Conservation (phyloP, 805 yeast genomes). For the Pichia nakasei region DNA sequence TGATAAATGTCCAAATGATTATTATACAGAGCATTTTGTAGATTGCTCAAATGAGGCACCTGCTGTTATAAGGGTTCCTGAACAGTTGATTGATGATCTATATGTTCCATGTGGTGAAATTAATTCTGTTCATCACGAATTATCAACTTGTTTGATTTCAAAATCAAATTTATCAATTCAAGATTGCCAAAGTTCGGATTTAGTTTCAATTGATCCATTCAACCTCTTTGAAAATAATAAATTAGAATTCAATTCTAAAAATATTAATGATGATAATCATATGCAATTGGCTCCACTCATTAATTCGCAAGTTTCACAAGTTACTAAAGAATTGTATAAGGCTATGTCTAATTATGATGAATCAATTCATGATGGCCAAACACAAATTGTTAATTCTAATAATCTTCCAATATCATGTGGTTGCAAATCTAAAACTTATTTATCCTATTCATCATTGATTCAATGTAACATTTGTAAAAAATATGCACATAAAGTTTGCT, state of each 20-base stretch:
- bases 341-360: constrained; percentile 3
- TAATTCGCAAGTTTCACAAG: constrained; percentile 15
- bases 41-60: constrained; percentile 28
- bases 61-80: constrained; percentile 31
- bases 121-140: constrained; percentile 16
- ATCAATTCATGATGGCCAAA: constrained; percentile 3
- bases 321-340: constrained; percentile 16
- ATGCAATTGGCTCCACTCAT: neutral
- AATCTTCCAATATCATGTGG: constrained; percentile 11
- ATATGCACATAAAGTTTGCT: constrained; percentile 17
- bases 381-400: constrained; percentile 6
- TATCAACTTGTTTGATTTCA: constrained; percentile 22
- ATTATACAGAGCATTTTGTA: constrained; percentile 39
- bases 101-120: constrained; percentile 20
- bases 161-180: constrained; percentile 22
- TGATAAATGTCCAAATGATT: constrained; percentile 36
- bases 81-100: constrained; percentile 12
- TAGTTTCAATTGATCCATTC: constrained; percentile 23
- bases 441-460: constrained; percentile 9
- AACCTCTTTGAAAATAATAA: neutral
- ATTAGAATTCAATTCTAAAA: neutral
- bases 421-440: constrained; percentile 12
- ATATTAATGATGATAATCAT: neutral
- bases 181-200: constrained; percentile 20
- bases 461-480: constrained; percentile 15